These are phyloP conservation scores for Verticillium nubilum DNA, from an alignment of 2,329 filamentous ascomycete genomes.

Conservation along the genomic window DNA sequence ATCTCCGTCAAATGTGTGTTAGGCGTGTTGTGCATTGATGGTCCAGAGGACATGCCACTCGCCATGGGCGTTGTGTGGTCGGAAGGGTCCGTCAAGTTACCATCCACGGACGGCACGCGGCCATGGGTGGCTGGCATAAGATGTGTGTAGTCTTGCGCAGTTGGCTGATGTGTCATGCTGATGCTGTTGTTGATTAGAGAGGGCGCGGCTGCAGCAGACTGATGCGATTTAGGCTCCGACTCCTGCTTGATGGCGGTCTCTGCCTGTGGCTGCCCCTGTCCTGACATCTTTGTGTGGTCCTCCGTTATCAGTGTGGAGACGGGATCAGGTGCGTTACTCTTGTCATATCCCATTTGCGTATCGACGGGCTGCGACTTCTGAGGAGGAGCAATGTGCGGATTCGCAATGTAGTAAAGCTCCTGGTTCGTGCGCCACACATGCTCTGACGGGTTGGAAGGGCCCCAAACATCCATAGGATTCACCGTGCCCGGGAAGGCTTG, in stretches of 20 bases:
- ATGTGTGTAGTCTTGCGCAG: slow-evolving; percentile 3
- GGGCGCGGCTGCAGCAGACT: not conserved
- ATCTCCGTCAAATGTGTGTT: slow-evolving; percentile 37
- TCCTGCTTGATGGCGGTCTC: not conserved
- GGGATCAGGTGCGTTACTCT: not conserved
- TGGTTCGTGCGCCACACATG: slow-evolving; percentile 25
- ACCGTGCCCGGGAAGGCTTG: slow-evolving; percentile 40
- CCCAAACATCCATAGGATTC: slow-evolving; percentile 51
- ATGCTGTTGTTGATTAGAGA: not conserved
- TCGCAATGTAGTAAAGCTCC: slow-evolving; percentile 27
- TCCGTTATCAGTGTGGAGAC: not conserved
- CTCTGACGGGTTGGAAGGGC: slow-evolving; percentile 29
- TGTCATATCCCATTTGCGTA: not conserved
- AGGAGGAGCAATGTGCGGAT: slow-evolving; percentile 20
- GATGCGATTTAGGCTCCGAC: not conserved
- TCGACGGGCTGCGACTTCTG: slow-evolving; percentile 26
- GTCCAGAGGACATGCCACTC: slow-evolving; percentile 31
- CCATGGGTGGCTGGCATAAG: slow-evolving; percentile 6
- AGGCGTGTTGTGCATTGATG: slow-evolving; percentile 38
- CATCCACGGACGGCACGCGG: slow-evolving; percentile 11
- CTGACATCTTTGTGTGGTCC: not conserved
- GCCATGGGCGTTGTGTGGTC: slow-evolving; percentile 37
- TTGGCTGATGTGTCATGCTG: slow-evolving; percentile 3
- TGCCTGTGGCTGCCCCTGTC: not conserved
- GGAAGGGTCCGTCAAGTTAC: slow-evolving; percentile 23